Conservation (phyloP, 2,329 filamentous ascomycete genomes). For the Pyrenophora graminea region DNA sequence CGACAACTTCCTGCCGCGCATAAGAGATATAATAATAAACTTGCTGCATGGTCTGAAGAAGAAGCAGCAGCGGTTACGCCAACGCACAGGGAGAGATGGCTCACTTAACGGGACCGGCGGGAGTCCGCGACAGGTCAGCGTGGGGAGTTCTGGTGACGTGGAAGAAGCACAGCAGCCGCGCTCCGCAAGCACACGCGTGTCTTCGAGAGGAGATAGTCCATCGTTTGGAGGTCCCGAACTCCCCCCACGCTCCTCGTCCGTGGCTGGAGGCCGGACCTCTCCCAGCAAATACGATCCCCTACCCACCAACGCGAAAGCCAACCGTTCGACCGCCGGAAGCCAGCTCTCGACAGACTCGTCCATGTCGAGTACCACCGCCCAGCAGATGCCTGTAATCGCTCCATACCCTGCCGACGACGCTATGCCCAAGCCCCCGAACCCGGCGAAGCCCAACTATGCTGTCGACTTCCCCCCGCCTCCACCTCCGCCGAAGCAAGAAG, state of each 20-base stretch:
- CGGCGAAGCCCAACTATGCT: constrained; percentile 50
- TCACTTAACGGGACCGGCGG: constrained; percentile 37
- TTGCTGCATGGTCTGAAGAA: constrained; percentile 93
- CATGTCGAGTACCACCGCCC: constrained; percentile 74
- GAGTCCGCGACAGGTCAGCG: constrained; percentile 47
- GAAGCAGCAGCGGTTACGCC: constrained; percentile 86
- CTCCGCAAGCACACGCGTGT: constrained; percentile 48
- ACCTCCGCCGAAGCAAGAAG: constrained; percentile 81
- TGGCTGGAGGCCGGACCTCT: constrained; percentile 50
- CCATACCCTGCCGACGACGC: constrained; percentile 69
- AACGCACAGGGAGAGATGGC: constrained; percentile 58
- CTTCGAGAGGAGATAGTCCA: constrained; percentile 48
- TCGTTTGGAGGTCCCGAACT: constrained; percentile 51
- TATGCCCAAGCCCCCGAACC: constrained; percentile 48
- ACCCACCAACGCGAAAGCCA: constrained; percentile 41
- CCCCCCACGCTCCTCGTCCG: constrained; percentile 54
- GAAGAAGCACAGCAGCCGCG: constrained; percentile 50
- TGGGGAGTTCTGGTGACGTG: constrained; percentile 36
- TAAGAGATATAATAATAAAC: constrained; percentile 98
- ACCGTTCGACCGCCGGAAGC: constrained; percentile 40
- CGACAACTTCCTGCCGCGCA: constrained; percentile 89
- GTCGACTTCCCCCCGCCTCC: constrained; percentile 71
- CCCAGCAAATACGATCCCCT: constrained; percentile 49
- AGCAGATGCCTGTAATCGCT: constrained; percentile 74
- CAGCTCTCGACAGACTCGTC: constrained; percentile 57